Conservation (phyloP, 2,329 filamentous ascomycete genomes). For the Alternaria triticimaculans region DNA sequence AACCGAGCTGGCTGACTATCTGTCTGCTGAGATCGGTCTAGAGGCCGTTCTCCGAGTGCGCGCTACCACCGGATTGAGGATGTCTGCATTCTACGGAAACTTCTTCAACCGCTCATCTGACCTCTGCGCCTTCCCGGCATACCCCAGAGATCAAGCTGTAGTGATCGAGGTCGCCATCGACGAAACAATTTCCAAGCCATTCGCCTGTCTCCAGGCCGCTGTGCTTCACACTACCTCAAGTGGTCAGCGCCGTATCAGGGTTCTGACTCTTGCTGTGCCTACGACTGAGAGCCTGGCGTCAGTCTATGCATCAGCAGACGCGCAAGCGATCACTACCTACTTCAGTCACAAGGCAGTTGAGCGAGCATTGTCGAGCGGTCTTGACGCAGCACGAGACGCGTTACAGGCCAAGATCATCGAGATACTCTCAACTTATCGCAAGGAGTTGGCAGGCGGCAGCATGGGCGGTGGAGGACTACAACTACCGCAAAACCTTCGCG, state of each 20-base stretch:
- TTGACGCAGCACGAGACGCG: constrained; percentile 90
- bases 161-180: constrained; percentile 98
- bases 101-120: constrained; percentile 99
- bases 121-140: constrained; percentile 95
- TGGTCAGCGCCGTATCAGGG: constrained; percentile 91
- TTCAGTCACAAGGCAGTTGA: constrained; percentile 99
- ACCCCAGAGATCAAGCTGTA: constrained; percentile 95
- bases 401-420: constrained; percentile 91
- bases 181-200: constrained; percentile 87
- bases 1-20: constrained; percentile 92
- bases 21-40: constrained; percentile 95
- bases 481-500: constrained; percentile 90
- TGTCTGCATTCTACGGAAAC: constrained; percentile 99
- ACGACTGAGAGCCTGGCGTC: constrained; percentile 91
- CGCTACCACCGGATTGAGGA: constrained; percentile 90
- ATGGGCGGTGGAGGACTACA: constrained; percentile 92
- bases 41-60: constrained; percentile 95
- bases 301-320: constrained; percentile 92
- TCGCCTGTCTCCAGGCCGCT: constrained; percentile 82
- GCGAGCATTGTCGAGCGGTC: constrained; percentile 79
- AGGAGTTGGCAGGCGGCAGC: constrained; percentile 93
- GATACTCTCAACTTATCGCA: constrained; percentile 92
- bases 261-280: constrained; percentile 89
- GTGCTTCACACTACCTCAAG: constrained; percentile 98
- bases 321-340: constrained; percentile 89